A percentile compares a stretch with the other conserved stretches of the same genome.
These are phyloP conservation scores for Hericium alpestre DNA, from an alignment of 768 basidiomycete species.

Conservation along the genomic window DNA sequence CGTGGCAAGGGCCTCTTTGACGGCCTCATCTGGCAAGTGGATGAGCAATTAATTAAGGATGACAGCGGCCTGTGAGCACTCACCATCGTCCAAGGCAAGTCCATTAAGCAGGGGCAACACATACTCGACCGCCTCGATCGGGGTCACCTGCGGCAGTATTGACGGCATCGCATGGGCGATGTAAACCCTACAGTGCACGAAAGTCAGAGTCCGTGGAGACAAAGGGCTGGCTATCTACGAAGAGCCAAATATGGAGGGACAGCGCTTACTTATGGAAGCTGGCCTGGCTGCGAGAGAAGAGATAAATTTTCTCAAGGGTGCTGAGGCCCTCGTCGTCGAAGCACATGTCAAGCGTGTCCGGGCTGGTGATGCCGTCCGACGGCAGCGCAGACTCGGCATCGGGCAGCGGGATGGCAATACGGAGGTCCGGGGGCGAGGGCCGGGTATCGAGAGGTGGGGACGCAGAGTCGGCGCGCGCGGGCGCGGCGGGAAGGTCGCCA, in stretches of 20 bases:
- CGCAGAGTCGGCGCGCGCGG: slow-evolving; percentile 2
- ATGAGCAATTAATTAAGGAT: not conserved
- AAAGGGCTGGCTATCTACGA: not conserved
- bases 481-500: not conserved
- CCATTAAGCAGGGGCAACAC: slow-evolving; percentile 82
- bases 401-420: not conserved
- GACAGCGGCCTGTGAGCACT: slow-evolving; percentile 12
- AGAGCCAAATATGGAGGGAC: slow-evolving; percentile 14
- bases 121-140: slow-evolving; percentile 86
- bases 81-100: slow-evolving; percentile 81
- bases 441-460: not conserved
- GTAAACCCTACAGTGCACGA: slow-evolving; percentile 42
- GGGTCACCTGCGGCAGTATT: slow-evolving; percentile 43
- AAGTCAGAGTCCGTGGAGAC: not conserved
- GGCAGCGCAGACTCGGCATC: slow-evolving; percentile 18
- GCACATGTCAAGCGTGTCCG: slow-evolving; percentile 26
- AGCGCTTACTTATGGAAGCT: slow-evolving; percentile 39
- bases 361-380: slow-evolving; percentile 17
- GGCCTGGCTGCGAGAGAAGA: slow-evolving; percentile 73
- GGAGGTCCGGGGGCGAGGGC: not conserved
- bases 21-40: slow-evolving; percentile 54
- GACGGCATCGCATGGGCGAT: slow-evolving; percentile 56
- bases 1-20: slow-evolving; percentile 78
- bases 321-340: slow-evolving; percentile 74
- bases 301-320: slow-evolving; percentile 85